Evolutionary conservation across 768 basidiomycete species (phyloP).

Genomic region (Pisolithus albus): DNA sequence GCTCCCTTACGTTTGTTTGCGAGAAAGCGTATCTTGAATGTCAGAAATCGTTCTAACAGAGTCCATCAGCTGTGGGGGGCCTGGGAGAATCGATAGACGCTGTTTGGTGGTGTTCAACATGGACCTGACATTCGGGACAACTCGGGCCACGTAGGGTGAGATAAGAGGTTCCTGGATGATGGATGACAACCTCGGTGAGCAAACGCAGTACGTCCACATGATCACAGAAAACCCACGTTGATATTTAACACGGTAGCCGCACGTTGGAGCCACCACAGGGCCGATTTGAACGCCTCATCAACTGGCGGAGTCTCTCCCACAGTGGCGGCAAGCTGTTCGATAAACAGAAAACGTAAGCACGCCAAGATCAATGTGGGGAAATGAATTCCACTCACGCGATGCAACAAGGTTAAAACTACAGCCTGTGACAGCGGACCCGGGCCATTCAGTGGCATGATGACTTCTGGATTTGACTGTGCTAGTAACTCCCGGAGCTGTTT

Average conservation of each 20-base stretch:
- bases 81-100: slow-evolving; percentile 70
- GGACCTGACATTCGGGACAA: slow-evolving; percentile 71
- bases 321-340: slow-evolving; percentile 56
- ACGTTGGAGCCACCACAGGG: slow-evolving; percentile 84
- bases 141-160: slow-evolving; percentile 73
- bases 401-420: slow-evolving; percentile 75
- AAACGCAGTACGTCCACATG: not conserved
- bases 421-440: slow-evolving; percentile 72
- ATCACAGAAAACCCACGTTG: slow-evolving; percentile 39
- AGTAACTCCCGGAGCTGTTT: slow-evolving; percentile 70
- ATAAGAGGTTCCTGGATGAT: slow-evolving; percentile 64
- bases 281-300: slow-evolving; percentile 76
- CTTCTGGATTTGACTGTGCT: slow-evolving; percentile 66
- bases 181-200: not conserved
- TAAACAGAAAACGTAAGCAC: not conserved
- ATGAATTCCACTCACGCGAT: slow-evolving; percentile 50
- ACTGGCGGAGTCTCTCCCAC: slow-evolving; percentile 70
- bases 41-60: slow-evolving; percentile 65
- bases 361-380: not conserved
- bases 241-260: slow-evolving; percentile 64
- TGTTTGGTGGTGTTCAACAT: slow-evolving; percentile 76
- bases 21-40: slow-evolving; percentile 61
- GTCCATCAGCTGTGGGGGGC: slow-evolving; percentile 59
- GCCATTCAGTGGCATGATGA: slow-evolving; percentile 72
- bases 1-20: slow-evolving; percentile 29